Conservation (phyloP, 2,329 filamentous ascomycete genomes). For the Curvularia sp. region DNA sequence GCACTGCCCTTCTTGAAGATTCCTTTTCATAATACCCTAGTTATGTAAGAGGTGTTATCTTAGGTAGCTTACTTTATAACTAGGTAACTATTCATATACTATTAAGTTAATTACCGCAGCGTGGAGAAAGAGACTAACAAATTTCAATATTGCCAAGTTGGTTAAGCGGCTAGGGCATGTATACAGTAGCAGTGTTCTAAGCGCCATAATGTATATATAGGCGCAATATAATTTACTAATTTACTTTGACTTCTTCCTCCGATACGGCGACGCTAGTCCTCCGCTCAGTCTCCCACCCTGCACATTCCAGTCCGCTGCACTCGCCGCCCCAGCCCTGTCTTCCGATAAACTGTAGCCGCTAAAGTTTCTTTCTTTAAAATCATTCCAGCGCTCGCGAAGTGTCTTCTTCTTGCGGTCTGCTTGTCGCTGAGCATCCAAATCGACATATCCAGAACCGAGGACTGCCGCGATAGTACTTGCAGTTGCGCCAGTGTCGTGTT, state of each 20-base stretch:
- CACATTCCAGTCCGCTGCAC: constrained; percentile 15
- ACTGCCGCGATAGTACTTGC: constrained; percentile 15
- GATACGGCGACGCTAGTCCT: constrained; percentile 5
- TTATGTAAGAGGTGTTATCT: too few relatives aligned
- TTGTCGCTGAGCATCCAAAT: constrained; percentile 17
- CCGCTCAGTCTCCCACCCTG: constrained; percentile 3
- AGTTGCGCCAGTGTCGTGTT: constrained; percentile 6
- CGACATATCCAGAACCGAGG: constrained; percentile 9
- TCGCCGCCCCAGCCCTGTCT: constrained; percentile 1
- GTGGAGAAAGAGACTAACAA: too few relatives aligned
- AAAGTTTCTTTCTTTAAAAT: constrained; percentile 17
- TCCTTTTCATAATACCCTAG: too few relatives aligned
- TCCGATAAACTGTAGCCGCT: background rate
- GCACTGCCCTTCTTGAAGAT: too few relatives aligned
- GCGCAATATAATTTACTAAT: background rate
- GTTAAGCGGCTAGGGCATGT: too few relatives aligned
- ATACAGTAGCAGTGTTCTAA: too few relatives aligned
- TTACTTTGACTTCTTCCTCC: background rate
- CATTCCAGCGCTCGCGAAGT: constrained; percentile 19
- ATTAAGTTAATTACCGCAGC: too few relatives aligned
- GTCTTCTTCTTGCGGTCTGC: constrained; percentile 16
- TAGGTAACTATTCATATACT: too few relatives aligned
- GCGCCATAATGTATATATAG: too few relatives aligned
- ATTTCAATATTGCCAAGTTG: too few relatives aligned
- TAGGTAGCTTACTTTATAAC: too few relatives aligned